These are phyloP conservation scores for Dendrothele bispora DNA, from an alignment of 768 basidiomycete species.

Conservation along the genomic window DNA sequence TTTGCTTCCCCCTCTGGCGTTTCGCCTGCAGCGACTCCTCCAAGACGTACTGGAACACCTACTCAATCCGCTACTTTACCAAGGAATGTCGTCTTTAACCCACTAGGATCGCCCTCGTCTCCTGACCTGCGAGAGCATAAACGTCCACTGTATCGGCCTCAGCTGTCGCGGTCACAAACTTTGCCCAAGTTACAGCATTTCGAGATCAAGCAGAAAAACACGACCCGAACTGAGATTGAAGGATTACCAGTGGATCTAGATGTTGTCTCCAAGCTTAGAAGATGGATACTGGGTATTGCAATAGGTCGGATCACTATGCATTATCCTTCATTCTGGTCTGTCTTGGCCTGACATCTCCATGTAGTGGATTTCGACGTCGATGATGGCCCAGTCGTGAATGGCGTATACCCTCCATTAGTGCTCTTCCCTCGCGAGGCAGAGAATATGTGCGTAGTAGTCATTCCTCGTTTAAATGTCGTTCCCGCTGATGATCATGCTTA, in stretches of 20 bases:
- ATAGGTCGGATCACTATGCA: slow-evolving; percentile 63
- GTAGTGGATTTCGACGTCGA: slow-evolving; percentile 89
- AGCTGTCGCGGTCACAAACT: slow-evolving; percentile 45
- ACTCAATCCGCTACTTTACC: slow-evolving; percentile 10
- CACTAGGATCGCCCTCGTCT: slow-evolving; percentile 22
- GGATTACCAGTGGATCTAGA: slow-evolving; percentile 48
- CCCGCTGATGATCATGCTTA: slow-evolving; percentile 24
- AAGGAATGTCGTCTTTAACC: slow-evolving; percentile 19
- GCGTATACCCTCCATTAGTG: slow-evolving; percentile 65
- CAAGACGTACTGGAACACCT: slow-evolving; percentile 3
- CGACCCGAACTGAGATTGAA: slow-evolving; percentile 34
- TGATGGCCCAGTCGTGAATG: slow-evolving; percentile 75
- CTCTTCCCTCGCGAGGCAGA: slow-evolving; percentile 69
- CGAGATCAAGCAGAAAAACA: slow-evolving; percentile 26
- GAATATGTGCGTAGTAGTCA: slow-evolving; percentile 87
- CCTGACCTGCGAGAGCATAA: slow-evolving; percentile 17
- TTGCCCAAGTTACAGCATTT: slow-evolving; percentile 38
- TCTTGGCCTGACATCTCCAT: background rate
- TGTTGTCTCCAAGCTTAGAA: slow-evolving; percentile 48
- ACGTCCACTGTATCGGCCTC: slow-evolving; percentile 12
- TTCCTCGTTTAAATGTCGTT: slow-evolving; percentile 10
- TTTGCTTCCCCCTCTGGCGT: slow-evolving; percentile 1
- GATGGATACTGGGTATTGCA: slow-evolving; percentile 70
- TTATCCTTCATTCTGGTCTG: background rate
- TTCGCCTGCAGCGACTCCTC: background rate